Evolutionary conservation across 1,284 basidiomycete species (phyloP), one percentile per base, ranked within the genome.

Genomic region (Neolentinus lepideus): DNA sequence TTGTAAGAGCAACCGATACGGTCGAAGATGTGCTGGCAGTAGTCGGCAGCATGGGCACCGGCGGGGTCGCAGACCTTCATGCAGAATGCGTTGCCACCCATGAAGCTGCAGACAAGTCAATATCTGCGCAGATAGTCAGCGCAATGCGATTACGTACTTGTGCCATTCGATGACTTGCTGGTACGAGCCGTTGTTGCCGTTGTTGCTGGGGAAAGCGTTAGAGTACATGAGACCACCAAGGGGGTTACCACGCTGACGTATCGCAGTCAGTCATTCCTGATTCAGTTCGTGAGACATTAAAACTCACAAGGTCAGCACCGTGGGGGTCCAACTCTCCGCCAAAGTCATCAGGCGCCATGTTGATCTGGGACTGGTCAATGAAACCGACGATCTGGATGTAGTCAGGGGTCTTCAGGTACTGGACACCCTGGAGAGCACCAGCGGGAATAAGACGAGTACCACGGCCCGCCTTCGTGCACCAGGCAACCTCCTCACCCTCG

Each of bases 291-390:
- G 10, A n/a, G 22, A 43, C 19, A 56, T 12, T 62, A 6, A 54
- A 55, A 59, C 71, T 8, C 59, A 80, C 77, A 51, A 71, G 60
- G 64, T 84, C 81, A 56, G 80, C 77, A 59, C 83, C 84, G 58
- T 81, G 75, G 54, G 81, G 78, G 64, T 86, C 84, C 43, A 85
- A 72, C 66, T 88, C 84, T 55, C 87, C 87, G 64, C 88, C 88
- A 22, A 64, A 78, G 63, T 91, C 88, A n/a, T 61, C 70, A 0
- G 66, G 27, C 9, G 65, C 56, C 27, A 90, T 67, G 70, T 86
- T 80, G 63, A 89, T 69, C 58, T 69, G 59, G 12, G 70, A 72
- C 71, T 88, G 85, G 65, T 88, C 75, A 59, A 88, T 75, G 71
- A 75, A 79, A 14, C 83, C 87, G 38, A 76, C 71, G 56, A 85